Evolutionary conservation across 495 filamentous ascomycete species (phyloP), one percentile per base, ranked within the genome.

Genomic region (Achaetomiella virescens): DNA sequence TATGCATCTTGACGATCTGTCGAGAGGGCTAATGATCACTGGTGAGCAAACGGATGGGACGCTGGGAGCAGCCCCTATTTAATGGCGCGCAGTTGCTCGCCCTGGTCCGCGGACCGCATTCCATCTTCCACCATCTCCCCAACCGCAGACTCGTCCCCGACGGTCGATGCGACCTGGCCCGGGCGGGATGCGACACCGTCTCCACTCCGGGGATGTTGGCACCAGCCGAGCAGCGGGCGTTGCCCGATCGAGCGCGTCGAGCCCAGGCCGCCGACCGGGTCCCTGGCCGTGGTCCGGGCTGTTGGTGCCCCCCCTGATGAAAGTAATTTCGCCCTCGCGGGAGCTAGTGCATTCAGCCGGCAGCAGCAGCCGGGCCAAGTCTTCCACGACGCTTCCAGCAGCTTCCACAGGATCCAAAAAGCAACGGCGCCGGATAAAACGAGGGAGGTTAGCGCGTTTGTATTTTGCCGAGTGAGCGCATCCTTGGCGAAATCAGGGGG

Each of bases 1-100:
- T 51, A 50, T 60, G 53, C 58, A 60, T 60, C 52, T 55, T 60
- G 58, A 46, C 58, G 48, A 15, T 15, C 4, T 40, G 33, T 52
- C 18, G 33, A 22, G 47, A 37, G 31, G 27, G 41, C 22, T 18
- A 21, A n/a, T n/a, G 37, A n/a, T 21, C 36, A 38, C 22, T 45
- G 52, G 15, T 12, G 14, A 36, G 17, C 21, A 31, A 15, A 27
- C 31, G 3, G 35, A 41, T 17, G 25, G 40, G 24, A 22, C 1
- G 40, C 25, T 31, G 27, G 20, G 38, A 27, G 12, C 5, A 25
- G 21, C 9, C 14, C n/a, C 29, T 54, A 54, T 49, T 56, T 56
- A 48, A 48, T 6, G 35, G 1, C n/a, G 22, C 47, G n/a, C 33
- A 37, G 49, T 11, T n/a, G 37, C 12, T 20, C 48, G 36, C 37